phyloP scores from a whole-genome alignment of 176 grass and related monocot species.

The Phragmites australis region DNA sequence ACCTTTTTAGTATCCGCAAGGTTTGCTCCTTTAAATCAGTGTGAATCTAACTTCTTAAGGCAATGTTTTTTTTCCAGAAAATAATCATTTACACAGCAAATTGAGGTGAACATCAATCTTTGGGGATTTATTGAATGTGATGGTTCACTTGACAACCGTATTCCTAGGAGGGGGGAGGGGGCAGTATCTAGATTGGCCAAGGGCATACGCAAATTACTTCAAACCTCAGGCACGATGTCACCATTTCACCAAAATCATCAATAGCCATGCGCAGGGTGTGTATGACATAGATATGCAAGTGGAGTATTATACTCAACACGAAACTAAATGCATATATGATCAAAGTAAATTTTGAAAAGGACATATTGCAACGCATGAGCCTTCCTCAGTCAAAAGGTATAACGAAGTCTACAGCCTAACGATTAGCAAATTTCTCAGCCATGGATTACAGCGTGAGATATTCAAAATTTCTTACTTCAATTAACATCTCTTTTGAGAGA shows the following conservation, averaged over 20 bases:
- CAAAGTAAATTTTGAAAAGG: not conserved
- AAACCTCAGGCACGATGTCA: not conserved
- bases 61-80: not conserved
- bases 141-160: not conserved
- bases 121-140: not conserved
- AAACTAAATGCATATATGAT: not conserved
- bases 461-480: not conserved
- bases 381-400: not conserved
- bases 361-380: not conserved
- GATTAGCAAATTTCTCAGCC: conserved; percentile 4
- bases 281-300: not conserved
- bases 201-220: not conserved
- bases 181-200: not conserved
- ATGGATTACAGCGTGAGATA: not conserved
- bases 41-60: not conserved
- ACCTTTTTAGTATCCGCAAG: not conserved
- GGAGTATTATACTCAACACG: not conserved
- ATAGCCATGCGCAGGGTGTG: not conserved
- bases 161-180: too few relatives aligned
- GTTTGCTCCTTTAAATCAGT: not conserved
- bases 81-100: not conserved
- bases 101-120: not conserved
- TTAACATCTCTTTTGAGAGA: not conserved
- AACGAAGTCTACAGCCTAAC: not conserved
- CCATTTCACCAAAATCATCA: not conserved